Percentiles rank a stretch among this genome's conserved stretches.
Evolutionary conservation across 345 rosid genomes (phyloP).

Genomic region (Euphorbia tirucalli): DNA sequence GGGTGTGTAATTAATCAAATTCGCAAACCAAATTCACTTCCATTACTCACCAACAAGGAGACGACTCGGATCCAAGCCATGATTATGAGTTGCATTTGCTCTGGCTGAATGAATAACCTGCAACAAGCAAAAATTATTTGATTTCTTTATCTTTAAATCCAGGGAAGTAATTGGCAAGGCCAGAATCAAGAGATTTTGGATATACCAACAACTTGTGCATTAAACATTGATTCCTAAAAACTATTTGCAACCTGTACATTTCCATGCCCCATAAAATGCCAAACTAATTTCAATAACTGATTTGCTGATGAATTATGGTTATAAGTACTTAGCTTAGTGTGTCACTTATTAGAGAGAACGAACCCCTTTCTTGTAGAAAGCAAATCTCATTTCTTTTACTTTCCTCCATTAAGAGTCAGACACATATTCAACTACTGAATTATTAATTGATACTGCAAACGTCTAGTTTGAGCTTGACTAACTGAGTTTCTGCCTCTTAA

Average conservation of each 20-base stretch:
- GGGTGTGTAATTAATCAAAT: background rate
- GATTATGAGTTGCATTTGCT: conserved; percentile 92
- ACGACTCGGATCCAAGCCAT: conserved; percentile 77
- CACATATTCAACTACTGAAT: no score
- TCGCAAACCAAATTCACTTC: conserved; percentile 5
- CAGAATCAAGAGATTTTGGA: background rate
- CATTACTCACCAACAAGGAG: conserved; percentile 72
- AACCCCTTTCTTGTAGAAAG: no score
- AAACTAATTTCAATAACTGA: no score
- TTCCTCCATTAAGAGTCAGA: no score
- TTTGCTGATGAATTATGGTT: no score
- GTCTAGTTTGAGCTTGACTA: background rate
- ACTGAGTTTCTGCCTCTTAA: background rate
- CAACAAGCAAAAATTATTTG: conserved; percentile 5
- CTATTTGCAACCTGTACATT: background rate
- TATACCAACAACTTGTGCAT: no score
- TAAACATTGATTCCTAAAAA: background rate
- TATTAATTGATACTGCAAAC: no score
- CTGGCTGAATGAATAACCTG: conserved; percentile 92
- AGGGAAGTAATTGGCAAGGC: background rate
- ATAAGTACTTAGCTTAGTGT: no score
- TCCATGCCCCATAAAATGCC: no score
- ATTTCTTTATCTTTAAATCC: background rate
- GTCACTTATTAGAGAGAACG: no score
- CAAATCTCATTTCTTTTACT: no score